Conservation (phyloP, 345 rosid genomes). For the Hibiscus trionum region DNA sequence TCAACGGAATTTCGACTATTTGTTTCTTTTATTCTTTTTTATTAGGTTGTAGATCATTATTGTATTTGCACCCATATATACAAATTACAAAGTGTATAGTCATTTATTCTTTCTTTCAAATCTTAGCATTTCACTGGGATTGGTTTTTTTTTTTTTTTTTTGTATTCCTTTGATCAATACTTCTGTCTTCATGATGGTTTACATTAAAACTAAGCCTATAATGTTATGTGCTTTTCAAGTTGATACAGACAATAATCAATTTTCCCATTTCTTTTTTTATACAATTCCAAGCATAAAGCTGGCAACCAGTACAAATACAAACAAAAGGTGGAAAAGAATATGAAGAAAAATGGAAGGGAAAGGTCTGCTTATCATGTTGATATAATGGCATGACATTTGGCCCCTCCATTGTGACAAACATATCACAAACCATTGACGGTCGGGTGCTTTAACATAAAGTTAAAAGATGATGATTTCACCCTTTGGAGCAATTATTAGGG, state of each 20-base stretch:
- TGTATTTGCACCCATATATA: background rate
- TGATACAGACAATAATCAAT: no score
- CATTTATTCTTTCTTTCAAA: background rate
- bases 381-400: conserved; percentile 2
- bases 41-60: background rate
- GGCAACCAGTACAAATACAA: background rate
- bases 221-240: no score
- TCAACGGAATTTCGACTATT: background rate
- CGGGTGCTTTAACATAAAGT: conserved; percentile 4
- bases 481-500: background rate
- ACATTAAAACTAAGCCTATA: no score
- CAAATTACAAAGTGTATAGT: background rate
- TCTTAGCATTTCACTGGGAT: background rate
- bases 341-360: background rate
- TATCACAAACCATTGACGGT: background rate
- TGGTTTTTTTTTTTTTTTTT: no score
- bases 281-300: background rate
- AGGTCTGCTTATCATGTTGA: background rate
- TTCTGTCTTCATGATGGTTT: no score
- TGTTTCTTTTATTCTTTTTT: background rate
- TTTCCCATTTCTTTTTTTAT: no score
- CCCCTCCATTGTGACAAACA: background rate
- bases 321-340: background rate
- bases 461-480: background rate
- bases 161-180: background rate